Conservation (phyloP, 2,329 filamentous ascomycete genomes). For the Pestalotiopsis sp. region DNA sequence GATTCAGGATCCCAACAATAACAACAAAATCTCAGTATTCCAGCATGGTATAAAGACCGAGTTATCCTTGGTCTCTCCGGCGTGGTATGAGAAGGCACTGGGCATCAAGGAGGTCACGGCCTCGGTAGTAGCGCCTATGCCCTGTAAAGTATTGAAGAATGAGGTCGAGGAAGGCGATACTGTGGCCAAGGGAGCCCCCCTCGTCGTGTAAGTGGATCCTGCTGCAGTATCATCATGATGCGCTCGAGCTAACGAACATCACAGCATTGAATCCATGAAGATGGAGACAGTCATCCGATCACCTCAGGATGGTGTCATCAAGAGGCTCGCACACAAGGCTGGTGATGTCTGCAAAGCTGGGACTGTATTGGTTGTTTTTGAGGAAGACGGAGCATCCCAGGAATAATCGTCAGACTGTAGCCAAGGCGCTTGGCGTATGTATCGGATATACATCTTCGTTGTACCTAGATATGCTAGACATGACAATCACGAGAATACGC, state of each 20-base stretch:
- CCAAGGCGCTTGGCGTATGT: neutral
- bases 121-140: constrained; percentile 92
- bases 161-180: constrained; percentile 80
- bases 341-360: constrained; percentile 81
- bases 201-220: constrained; percentile 72
- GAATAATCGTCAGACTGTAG: neutral
- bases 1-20: constrained; percentile 55
- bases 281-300: constrained; percentile 86
- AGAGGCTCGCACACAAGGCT: constrained; percentile 73
- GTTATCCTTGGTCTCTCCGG: constrained; percentile 60
- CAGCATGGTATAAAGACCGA: constrained; percentile 66
- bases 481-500: neutral
- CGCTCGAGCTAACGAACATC: constrained; percentile 24
- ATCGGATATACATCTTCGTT: neutral
- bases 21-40: constrained; percentile 75
- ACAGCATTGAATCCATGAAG: constrained; percentile 83
- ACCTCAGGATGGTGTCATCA: constrained; percentile 71
- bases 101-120: constrained; percentile 80
- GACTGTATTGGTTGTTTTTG: constrained; percentile 74
- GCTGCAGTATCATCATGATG: neutral
- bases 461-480: neutral
- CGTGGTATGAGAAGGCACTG: constrained; percentile 86
- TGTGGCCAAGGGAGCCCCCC: constrained; percentile 82
- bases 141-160: constrained; percentile 91
- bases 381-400: constrained; percentile 43